These are phyloP conservation scores for Fusarium pseudograminearum DNA, from an alignment of 2,329 filamentous ascomycete genomes.

Conservation along the genomic window DNA sequence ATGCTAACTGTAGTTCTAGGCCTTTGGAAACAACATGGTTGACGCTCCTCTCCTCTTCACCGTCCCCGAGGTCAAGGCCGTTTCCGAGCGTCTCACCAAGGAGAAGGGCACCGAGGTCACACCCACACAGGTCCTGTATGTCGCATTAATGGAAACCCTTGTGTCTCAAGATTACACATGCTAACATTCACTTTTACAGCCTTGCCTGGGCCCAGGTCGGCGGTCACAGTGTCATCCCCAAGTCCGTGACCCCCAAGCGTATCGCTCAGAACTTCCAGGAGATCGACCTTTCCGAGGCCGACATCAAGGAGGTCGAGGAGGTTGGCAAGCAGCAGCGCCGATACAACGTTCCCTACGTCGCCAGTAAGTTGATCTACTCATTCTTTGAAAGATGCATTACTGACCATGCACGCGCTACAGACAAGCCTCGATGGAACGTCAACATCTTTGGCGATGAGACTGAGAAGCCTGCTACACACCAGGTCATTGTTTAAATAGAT, in stretches of 20 bases:
- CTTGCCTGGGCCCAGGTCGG: constrained; percentile 65
- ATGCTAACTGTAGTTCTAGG: not conserved
- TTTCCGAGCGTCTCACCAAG: constrained; percentile 60
- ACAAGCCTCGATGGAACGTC: constrained; percentile 21
- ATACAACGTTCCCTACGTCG: constrained; percentile 19
- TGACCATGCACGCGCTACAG: not conserved
- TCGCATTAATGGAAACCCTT: not conserved
- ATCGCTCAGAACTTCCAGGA: constrained; percentile 77
- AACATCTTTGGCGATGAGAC: constrained; percentile 12
- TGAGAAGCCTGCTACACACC: constrained; percentile 16
- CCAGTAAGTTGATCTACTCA: not conserved
- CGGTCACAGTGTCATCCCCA: constrained; percentile 78
- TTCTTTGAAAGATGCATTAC: not conserved
- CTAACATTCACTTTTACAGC: not conserved
- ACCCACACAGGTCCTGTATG: constrained; percentile 54
- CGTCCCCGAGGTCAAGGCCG: constrained; percentile 63
- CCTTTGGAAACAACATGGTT: constrained; percentile 58
- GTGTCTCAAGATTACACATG: not conserved
- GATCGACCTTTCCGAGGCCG: constrained; percentile 66
- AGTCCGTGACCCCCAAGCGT: constrained; percentile 74
- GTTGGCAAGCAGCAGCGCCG: constrained; percentile 24
- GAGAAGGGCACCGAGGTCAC: constrained; percentile 51
- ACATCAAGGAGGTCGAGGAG: constrained; percentile 10
- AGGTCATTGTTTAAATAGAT: constrained; percentile 7
- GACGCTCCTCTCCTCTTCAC: constrained; percentile 64